Evolutionary conservation across 495 filamentous ascomycete genomes (phyloP), one percentile per base, ranked within the genome.

Genomic region (Staphylotrichum tortipilum): DNA sequence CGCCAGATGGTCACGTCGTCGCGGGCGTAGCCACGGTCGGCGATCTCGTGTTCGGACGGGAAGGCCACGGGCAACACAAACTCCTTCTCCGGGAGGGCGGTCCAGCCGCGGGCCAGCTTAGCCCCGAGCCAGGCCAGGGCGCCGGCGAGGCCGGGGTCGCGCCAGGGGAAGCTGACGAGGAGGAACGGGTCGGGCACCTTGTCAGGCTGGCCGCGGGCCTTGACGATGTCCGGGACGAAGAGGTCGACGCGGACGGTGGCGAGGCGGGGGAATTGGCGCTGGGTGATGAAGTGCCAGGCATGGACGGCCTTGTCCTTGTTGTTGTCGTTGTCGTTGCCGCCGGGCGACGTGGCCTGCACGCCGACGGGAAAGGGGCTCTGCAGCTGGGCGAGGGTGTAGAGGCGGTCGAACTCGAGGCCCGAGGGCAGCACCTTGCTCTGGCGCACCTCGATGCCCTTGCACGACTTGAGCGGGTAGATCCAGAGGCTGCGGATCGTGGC

Each of bases 391-490:
- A 95, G 88, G 41, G 79, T 84, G 72, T 89, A 95, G 55, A 87
- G 80, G 1, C 91, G 82, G 64, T 97, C 91, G 63, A 83, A 85
- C 62, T 85, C 74, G 38, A 97, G 73, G 3, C 90, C 90, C 14
- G 80, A 81, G 5, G 78, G 61, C 23, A 89, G 67, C 4, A 94
- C 76, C 42, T 81, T 79, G 36, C 78, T 81, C 44, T 72, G 58
- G 45, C 77, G 68, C 44, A 95, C 60, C 66, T 95, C 88, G 17
- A 95, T 80, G 12, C 84, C 86, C 52, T 75, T 72, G 62, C 90
- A 95, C 49, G 84, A 88, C 70, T 96, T 96, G 56, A 95, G 69
- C 0, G 91, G 91, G 63, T 90, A 94, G 34, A 88, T 82, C 71
- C 84, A 89, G 33, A 95, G 75, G 40, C 85, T 86, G 64, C 89